A percentile compares a stretch with the other conserved stretches of the same genome.
phyloP scores from a whole-genome alignment of 179 eudicot species.

The Actinidia arguta region DNA sequence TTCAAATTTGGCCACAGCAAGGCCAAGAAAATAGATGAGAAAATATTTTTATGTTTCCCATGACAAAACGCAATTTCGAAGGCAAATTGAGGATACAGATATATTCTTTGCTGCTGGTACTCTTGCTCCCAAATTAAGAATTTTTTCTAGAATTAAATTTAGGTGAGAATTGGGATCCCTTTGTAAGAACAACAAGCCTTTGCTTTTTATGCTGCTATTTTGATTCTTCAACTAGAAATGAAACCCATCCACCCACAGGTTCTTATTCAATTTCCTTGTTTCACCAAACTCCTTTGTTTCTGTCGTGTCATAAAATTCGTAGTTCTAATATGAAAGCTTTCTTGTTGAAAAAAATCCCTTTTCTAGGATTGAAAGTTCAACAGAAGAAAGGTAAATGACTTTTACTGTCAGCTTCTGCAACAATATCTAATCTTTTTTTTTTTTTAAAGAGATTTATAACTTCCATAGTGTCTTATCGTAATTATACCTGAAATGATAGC shows the following conservation, averaged over 20 bases:
- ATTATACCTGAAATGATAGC: background rate
- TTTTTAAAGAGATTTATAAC: background rate
- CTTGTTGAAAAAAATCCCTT: background rate
- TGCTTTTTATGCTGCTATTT: slow-evolving; percentile 11
- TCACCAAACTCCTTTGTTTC: background rate
- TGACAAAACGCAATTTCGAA: too few species aligned
- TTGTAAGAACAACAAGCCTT: slow-evolving; percentile 11
- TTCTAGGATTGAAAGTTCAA: background rate
- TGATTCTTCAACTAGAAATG: slow-evolving; percentile 11
- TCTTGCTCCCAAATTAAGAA: background rate
- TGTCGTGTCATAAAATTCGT: background rate
- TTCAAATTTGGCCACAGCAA: too few species aligned
- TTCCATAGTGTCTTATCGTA: background rate
- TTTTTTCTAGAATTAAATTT: slow-evolving; percentile 6
- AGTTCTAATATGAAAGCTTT: background rate
- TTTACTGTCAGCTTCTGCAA: background rate
- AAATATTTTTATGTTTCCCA: too few species aligned
- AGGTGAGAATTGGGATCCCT: slow-evolving; percentile 10
- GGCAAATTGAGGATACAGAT: too few species aligned
- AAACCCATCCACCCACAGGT: background rate
- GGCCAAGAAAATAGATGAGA: too few species aligned
- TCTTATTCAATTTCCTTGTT: slow-evolving; percentile 3
- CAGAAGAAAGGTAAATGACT: background rate
- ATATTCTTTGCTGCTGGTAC: too few species aligned
- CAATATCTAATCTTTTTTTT: background rate